Base-by-base conservation (phyloP, 371 early-diverging fungal genomes). In the Chytridium lagenaria region DNA sequence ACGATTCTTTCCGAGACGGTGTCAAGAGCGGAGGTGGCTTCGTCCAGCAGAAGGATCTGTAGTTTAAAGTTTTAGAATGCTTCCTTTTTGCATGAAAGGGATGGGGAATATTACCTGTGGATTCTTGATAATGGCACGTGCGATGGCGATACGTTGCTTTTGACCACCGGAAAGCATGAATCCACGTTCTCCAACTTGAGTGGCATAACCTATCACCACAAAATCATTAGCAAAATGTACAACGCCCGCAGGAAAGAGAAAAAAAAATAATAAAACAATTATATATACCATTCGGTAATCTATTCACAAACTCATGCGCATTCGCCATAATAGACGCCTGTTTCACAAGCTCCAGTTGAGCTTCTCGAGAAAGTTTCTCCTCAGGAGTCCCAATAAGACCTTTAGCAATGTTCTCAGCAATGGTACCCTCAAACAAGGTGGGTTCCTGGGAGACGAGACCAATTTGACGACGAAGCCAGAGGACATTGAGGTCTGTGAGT, bases 21-120 rank as follows among this genome's bases (percentile, higher is more conserved):
- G 80, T 98, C 97, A 52, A 98, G 76, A 0, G 97, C 96, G 2
- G 93, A 92, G 0, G 99, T 98, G 0, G 98, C 96, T 79, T 99
- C 99, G 76, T 99, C 99, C 52, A 98, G 79, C 28, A 97, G 80
- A 61, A 97, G 79, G 12, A 96, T 84, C 1, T 64, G 57, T 31
- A 80, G 70, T 38, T 52, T 2, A 61, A 50, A 76, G 49, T 39
- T 66, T n/a, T n/a, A n/a, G n/a, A n/a, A 52, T 2, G 71, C 44
- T 7, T 44, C 7, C 7, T 7, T 19, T 7, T 7, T 44, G 7
- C 44, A 19, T 12, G 19, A 12, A 7, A 44, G 19, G 19, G 12
- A 44, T 12, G 7, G 44, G 19, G 19, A 81, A 77, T 23, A 12
- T 7, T 44, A 44, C 72, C 76, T 86, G 87, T 23, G 95, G 94